These are phyloP conservation scores for Cyclanthera cordifolia DNA, from an alignment of 306 rosid genomes.

Conservation along the genomic window DNA sequence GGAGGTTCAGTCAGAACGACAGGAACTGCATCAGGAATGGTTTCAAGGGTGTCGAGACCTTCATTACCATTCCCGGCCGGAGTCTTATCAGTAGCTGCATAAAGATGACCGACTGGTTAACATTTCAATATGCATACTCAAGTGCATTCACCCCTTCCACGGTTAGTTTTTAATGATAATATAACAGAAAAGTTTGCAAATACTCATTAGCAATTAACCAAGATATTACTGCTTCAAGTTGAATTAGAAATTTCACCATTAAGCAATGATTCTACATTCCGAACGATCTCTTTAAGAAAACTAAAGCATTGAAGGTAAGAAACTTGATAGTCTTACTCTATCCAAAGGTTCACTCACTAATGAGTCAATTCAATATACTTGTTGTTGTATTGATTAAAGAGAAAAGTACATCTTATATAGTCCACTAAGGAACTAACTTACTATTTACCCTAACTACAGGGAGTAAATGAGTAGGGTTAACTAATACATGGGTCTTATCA, in stretches of 20 bases:
- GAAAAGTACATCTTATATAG: too few species aligned
- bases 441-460: too few species aligned
- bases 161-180: background rate
- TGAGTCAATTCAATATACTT: too few species aligned
- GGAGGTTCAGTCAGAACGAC: constrained; percentile 76
- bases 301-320: background rate
- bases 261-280: background rate
- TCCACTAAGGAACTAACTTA: too few species aligned
- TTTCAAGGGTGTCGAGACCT: constrained; percentile 65
- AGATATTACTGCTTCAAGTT: background rate
- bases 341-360: too few species aligned
- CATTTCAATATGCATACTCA: constrained; percentile 2
- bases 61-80: constrained; percentile 42
- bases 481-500: too few species aligned
- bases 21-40: constrained; percentile 86
- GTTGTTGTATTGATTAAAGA: too few species aligned
- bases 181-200: background rate
- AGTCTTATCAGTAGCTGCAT: constrained; percentile 46
- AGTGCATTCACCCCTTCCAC: background rate
- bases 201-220: background rate
- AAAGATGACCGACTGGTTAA: constrained; percentile 13
- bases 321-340: too few species aligned
- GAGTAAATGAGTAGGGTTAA: too few species aligned
- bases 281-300: background rate
- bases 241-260: background rate